Conservation (phyloP, 192 early-diverging fungal genomes). For the Backusella australiensis region DNA sequence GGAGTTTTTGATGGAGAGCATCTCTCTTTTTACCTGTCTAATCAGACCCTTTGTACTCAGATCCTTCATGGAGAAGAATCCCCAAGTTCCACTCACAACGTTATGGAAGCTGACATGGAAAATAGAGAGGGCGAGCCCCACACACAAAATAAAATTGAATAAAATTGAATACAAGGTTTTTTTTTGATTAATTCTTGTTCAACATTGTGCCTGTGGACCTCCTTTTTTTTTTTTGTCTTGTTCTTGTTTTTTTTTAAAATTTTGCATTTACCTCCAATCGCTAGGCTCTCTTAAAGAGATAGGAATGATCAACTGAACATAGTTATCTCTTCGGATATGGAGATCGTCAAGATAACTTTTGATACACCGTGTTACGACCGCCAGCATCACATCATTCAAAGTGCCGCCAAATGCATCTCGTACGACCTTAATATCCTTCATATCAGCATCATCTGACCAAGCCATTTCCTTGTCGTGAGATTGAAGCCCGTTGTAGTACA, state of each 20-base stretch:
- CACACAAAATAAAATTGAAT: not conserved
- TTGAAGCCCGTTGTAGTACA: constrained; percentile 26
- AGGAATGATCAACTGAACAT: constrained; percentile 31
- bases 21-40: constrained; percentile 19
- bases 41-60: constrained; percentile 18
- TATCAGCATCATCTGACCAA: constrained; percentile 28
- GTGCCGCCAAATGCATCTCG: constrained; percentile 31
- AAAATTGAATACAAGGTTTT: not conserved
- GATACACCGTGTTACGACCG: constrained; percentile 17
- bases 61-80: constrained; percentile 32
- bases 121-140: not conserved
- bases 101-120: constrained; percentile 26
- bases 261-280: constrained; percentile 22
- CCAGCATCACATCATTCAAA: constrained; percentile 38
- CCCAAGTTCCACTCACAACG: constrained; percentile 27
- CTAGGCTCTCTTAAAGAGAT: constrained; percentile 22
- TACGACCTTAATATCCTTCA: constrained; percentile 22
- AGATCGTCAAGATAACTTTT: constrained; percentile 22
- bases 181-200: not conserved
- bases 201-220: not conserved
- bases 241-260: not conserved
- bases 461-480: constrained; percentile 26
- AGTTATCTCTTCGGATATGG: constrained; percentile 11
- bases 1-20: constrained; percentile 22
- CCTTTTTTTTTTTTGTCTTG: not conserved